Conservation (phyloP, 371 early-diverging fungal genomes). For the Mortierella sp. region DNA sequence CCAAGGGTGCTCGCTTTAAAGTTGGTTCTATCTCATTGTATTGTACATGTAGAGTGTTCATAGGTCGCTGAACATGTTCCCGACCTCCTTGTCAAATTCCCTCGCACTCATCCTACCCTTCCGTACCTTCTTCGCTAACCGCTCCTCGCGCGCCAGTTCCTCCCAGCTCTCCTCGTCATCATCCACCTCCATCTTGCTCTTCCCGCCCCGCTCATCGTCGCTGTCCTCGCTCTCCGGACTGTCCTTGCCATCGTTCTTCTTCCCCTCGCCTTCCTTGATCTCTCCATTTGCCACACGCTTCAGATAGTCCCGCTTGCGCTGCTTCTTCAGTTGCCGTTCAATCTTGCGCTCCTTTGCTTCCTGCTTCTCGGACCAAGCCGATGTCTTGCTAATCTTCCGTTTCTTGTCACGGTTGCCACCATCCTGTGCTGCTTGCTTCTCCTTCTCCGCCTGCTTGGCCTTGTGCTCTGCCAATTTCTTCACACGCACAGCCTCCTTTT, state of each 20-base stretch:
- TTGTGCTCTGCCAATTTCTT: slow-evolving; percentile 64
- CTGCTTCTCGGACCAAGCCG: slow-evolving; percentile 80
- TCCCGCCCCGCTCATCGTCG: slow-evolving; percentile 16
- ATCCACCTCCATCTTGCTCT: slow-evolving; percentile 1
- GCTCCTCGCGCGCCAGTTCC: slow-evolving; percentile 17
- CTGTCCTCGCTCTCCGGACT: slow-evolving; percentile 31
- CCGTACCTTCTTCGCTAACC: slow-evolving; percentile 27
- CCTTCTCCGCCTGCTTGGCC: slow-evolving; percentile 49
- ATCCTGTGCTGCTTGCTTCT: slow-evolving; percentile 26
- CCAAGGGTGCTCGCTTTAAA: no score
- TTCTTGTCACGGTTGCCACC: slow-evolving; percentile 24
- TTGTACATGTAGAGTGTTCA: slow-evolving; percentile 4
- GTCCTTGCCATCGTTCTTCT: not conserved
- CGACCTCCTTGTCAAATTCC: slow-evolving; percentile 45
- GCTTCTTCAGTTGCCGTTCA: slow-evolving; percentile 77
- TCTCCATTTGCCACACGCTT: slow-evolving; percentile 56
- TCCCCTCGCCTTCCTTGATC: slow-evolving; percentile 22
- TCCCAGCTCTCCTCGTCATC: slow-evolving; percentile 32
- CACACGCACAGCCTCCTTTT: slow-evolving; percentile 80
- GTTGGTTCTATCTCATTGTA: no score
- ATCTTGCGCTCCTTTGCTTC: slow-evolving; percentile 72
- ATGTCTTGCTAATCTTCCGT: slow-evolving; percentile 47
- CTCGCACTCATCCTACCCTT: slow-evolving; percentile 28
- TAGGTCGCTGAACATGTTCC: slow-evolving; percentile 34
- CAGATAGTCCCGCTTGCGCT: slow-evolving; percentile 66